Base-by-base conservation (phyloP, 139 green algal species). In the Helicosporidium sp. region DNA sequence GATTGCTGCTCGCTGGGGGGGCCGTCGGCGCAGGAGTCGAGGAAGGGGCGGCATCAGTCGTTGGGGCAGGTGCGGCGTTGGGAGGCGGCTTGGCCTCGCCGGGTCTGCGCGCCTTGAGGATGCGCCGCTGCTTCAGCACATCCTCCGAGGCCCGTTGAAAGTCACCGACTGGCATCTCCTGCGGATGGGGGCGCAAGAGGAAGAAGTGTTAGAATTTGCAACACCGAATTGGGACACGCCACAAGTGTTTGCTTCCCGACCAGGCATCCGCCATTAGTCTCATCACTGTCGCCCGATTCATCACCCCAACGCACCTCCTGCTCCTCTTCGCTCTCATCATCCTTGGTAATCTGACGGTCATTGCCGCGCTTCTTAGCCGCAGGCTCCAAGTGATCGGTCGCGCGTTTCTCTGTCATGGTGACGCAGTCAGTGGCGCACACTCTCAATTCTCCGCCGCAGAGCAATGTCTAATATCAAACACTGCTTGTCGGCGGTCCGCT, bases 291-390 rank as follows among this genome's bases (percentile, higher is more conserved):
- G 22, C 2, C 18, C 34, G 2, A 41, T 37, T 37, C 12, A 5
- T 26, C 24, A 22, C 17, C 3, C 27, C 26, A 5, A 25, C 48
- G 24, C 43, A 61, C 53, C 23, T 61, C 40, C n/a, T 55, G 55
- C 5, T 67, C 64, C 0, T 69, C 64, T 24, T 74, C 61, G 0
- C 50, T 54, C 5, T 19, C 46, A 44, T 80, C 64, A 34, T 80
- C 68, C 34, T 83, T 76, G 7, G 65, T 73, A 3, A 81, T 41
- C 60, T 83, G 75, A 0, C 64, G 46, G 0, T 75, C 72, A 13
- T 46, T 49, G 5, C 52, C 60, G 20, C 74, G 62, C 29, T 73
- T 77, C 60, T 82, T 81, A 5, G 62, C 53, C 16, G 40, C 10
- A 3, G 65, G 69, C 43, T 74, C 53, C 36, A 76, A 18, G 26